Base-by-base conservation (phyloP, 805 yeast genomes). In the Ogataea angusta region DNA sequence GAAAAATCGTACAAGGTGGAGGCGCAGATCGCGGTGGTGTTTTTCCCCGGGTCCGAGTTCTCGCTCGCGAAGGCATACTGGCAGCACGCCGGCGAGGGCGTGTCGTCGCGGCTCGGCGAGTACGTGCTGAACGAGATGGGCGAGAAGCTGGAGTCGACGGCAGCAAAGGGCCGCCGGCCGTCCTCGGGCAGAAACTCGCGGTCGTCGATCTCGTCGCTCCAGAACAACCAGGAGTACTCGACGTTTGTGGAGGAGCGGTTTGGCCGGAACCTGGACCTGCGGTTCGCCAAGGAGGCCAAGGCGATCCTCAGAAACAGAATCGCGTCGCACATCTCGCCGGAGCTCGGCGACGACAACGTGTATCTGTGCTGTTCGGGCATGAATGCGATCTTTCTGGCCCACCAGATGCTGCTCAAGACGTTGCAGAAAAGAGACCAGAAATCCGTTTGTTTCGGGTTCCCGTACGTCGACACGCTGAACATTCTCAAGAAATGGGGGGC, bases 71-170 rank as follows among this genome's bases (percentile, higher is more conserved):
- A 87, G 58, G 79, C 79, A 53, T 93, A 87, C 65, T 93, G 99
- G 99, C 97, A 91, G 61, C 96, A 90, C 56, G 70, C 95, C 0
- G 99, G 99, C 19, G 97, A 91, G 62, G 96, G 96, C n/a, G 76
- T 93, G 19, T 86, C 96, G 12, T 86, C 96, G 25, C 71, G 98
- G 53, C 67, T 82, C 59, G 97, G 89, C 1, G 96, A 90, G 62
- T 93, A 87, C 55, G 79, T 85, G 34, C 63, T 84, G 44, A 78
- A 77, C 45, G 86, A 80, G 57, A 64, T 84, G 56, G 73, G 57
- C 38, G 57, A 53, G 52, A 73, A 57, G 53, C 61, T 47, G 59
- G 64, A 37, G 64, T 65, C 49, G 16, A 56, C 51, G 13, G 54
- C 52, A 10, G 53, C 49, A 17, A 40, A 46, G 15, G 49, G 51